A percentile compares a stretch with the other conserved stretches of the same genome.
These are phyloP conservation scores for Astragalus membranaceus DNA, from an alignment of 306 rosid species.

Conservation along the genomic window DNA sequence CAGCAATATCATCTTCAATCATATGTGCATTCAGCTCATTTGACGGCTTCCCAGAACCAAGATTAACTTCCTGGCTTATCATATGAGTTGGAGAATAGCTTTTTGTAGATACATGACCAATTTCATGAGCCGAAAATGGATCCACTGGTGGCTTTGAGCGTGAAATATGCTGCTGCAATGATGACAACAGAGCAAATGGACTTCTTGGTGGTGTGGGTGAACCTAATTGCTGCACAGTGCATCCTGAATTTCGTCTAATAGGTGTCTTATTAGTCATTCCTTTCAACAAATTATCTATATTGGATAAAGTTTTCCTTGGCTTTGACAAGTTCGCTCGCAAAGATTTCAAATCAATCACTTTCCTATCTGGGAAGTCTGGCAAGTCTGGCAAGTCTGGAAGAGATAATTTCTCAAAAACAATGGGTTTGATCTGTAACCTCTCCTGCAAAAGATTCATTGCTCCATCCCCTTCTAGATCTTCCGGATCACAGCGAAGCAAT, in stretches of 20 bases:
- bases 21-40: conserved; percentile 17
- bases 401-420: conserved; percentile 44
- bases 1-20: conserved; percentile 16
- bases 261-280: conserved; percentile 34
- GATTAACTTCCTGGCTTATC: conserved; percentile 16
- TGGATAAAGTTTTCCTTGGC: conserved; percentile 39
- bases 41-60: conserved; percentile 29
- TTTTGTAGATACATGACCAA: conserved; percentile 26
- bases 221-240: conserved; percentile 27
- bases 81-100: conserved; percentile 19
- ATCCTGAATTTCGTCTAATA: conserved; percentile 24
- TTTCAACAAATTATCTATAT: conserved; percentile 39
- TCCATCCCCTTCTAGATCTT: conserved; percentile 58
- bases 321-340: conserved; percentile 31
- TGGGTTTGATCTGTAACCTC: conserved; percentile 58
- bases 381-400: conserved; percentile 51
- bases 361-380: conserved; percentile 48
- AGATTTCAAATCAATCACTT: conserved; percentile 37
- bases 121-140: conserved; percentile 56
- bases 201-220: conserved; percentile 70
- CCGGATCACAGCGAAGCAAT: conserved; percentile 42
- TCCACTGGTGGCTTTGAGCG: conserved; percentile 42
- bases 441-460: conserved; percentile 54
- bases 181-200: conserved; percentile 48
- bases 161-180: conserved; percentile 42